Evolutionary conservation across 78 protist genomes (phyloP), one percentile per base, ranked within the genome.

Genomic region (Trichosphaerium sp.): DNA sequence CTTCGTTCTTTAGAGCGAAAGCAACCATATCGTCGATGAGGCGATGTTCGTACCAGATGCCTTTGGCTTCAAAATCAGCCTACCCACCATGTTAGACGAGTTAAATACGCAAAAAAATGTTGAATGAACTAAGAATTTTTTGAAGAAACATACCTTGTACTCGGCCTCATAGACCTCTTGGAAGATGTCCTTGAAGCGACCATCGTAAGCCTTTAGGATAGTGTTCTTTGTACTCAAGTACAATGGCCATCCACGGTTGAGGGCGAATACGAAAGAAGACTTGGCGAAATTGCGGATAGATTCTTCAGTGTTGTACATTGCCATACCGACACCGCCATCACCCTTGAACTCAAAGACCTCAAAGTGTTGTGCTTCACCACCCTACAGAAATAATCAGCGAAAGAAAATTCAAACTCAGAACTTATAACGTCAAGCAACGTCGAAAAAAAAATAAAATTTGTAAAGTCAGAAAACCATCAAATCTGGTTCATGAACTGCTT

Each of bases 21-120:
- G 97, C 97, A 7, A 90, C 97, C 92, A 90, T 84, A 67, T 92
- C 94, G 74, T 92, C 97, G 40, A 92, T 92, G 23, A 90, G 81
- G 15, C 92, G 80, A 69, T 92, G 95, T 68, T 92, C 94, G 84
- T 87, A 90, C 78, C 78, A 59, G 80, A 90, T 83, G 43, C 83
- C 89, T 4, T 51, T 68, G 1, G 54, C 73, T 15, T 67, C 70
- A 40, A 67, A 87, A 66, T 82, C 1, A 29, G 11, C 78, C 78
- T 78, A n/a, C n/a, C n/a, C n/a, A n/a, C n/a, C n/a, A n/a, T n/a
- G n/a, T n/a, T n/a, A n/a, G n/a, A n/a, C n/a, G n/a, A n/a, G n/a
- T n/a, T n/a, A n/a, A n/a, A n/a, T n/a, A n/a, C n/a, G n/a, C n/a
- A n/a, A n/a, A n/a, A n/a, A n/a, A n/a, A n/a, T n/a, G n/a, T n/a